Percentiles rank a stretch among this genome's conserved stretches.
These are phyloP conservation scores for Tolypocladium endophyticum DNA, from an alignment of 2,329 filamentous ascomycete genomes.

Conservation along the genomic window DNA sequence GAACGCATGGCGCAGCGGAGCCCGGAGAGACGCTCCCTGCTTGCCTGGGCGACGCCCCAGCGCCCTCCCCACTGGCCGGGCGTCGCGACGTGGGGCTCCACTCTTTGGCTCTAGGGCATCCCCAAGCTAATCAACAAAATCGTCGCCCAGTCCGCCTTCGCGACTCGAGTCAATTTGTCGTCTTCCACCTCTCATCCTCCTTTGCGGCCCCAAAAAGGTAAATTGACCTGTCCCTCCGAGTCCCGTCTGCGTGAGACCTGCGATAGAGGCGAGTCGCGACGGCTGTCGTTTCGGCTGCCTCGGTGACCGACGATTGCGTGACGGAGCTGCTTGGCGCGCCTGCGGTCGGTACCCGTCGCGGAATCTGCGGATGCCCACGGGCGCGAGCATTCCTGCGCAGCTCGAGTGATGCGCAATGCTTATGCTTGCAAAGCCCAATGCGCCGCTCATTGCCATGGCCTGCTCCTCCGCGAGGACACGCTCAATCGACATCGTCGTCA, in stretches of 20 bases:
- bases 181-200: conserved; percentile 7
- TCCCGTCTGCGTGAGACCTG: not conserved
- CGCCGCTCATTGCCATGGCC: not conserved
- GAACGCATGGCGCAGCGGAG: not conserved
- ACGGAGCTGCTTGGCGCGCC: not conserved
- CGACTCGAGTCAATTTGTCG: conserved; percentile 6
- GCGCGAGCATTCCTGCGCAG: not conserved
- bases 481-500: not conserved
- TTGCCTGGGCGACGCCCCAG: not conserved
- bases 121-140: conserved; percentile 12
- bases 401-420: not conserved
- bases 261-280: not conserved
- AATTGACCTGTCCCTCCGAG: not conserved
- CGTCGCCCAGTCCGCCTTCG: conserved; percentile 12
- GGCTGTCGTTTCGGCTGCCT: not conserved
- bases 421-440: not conserved
- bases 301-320: not conserved
- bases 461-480: not conserved
- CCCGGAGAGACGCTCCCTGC: not conserved
- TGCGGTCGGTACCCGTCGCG: not conserved
- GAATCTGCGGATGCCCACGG: not conserved
- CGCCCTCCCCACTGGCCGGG: conserved; percentile 3
- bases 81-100: conserved; percentile 9
- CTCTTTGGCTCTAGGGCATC: conserved; percentile 7
- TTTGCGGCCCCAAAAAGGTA: conserved; percentile 7